Evolutionary conservation across 345 rosid genomes (phyloP).

Genomic region (Zanthoxylum bungeanum): DNA sequence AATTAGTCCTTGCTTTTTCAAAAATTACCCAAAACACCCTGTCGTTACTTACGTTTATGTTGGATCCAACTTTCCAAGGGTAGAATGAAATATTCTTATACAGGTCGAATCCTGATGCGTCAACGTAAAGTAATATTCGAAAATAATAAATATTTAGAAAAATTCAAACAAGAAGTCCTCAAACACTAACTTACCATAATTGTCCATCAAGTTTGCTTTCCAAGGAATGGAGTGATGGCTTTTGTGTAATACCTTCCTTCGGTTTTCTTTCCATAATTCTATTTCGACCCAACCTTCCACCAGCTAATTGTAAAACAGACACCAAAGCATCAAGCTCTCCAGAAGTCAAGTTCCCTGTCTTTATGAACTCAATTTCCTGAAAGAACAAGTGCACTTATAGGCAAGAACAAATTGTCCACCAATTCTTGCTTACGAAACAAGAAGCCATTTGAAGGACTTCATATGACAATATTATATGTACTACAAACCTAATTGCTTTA

Average conservation of each 20-base stretch:
- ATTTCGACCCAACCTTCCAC: constrained; percentile 42
- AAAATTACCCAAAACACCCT: too few relatives aligned
- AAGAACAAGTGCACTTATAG: not conserved
- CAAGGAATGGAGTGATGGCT: constrained; percentile 13
- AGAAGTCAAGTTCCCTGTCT: constrained; percentile 66
- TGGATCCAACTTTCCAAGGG: too few relatives aligned
- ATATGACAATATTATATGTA: not conserved
- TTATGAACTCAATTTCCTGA: constrained; percentile 91
- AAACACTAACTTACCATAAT: not conserved
- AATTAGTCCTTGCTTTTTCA: too few relatives aligned
- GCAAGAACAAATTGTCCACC: not conserved
- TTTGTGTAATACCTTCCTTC: constrained; percentile 34
- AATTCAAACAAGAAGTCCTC: not conserved
- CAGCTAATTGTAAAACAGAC: constrained; percentile 64
- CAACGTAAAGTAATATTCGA: too few relatives aligned
- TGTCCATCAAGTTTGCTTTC: not conserved
- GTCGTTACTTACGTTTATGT: too few relatives aligned
- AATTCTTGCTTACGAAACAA: not conserved
- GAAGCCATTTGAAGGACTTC: not conserved
- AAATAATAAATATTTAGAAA: not conserved
- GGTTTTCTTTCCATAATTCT: constrained; percentile 36
- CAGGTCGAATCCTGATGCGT: not conserved
- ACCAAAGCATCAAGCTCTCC: constrained; percentile 87
- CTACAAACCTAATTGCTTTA: constrained; percentile 48
- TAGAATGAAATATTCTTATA: too few relatives aligned